Evolutionary conservation across 1,284 basidiomycete genomes (phyloP), one percentile per base, ranked within the genome.

Genomic region (Rhodotorula sp.): DNA sequence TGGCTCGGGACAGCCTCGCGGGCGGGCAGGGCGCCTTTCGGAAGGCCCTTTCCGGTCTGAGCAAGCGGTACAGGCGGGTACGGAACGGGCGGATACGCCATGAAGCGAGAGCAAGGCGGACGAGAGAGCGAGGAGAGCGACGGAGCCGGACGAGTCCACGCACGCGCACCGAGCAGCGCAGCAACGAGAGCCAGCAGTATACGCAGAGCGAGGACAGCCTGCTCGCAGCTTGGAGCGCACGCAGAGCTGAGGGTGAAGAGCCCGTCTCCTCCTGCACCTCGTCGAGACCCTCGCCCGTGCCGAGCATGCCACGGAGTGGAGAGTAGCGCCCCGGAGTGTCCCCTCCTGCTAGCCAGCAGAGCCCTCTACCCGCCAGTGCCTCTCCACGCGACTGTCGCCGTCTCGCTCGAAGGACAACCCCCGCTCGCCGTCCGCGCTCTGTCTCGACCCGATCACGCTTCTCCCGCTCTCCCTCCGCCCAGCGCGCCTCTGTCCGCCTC

Each of bases 71-170:
- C 7, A 4, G 48, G 27, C 7, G 64, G 64, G 48, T 64, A 56
- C 10, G 62, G 62, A 8, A 56, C 45, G 5, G 64, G 64, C 19
- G 64, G 54, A 19, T 57, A 58, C 12, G 17, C 13, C 54, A 65
- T 57, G 17, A 27, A 0, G 27, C 21, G 25, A 13, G 16, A 42
- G 27, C 16, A n/a, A 44, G 52, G 10, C 12, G 45, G 19, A 56
- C 16, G 23, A 25, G 19, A 4, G 19, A 23, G 21, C 27, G 21
- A 8, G 49, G 4, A 25, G 49, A 0, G 41, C 7, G 10, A 65
- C 16, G 12, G 23, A 23, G 41, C 19, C 19, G 19, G 7, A 4
- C 14, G 19, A 19, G n/a, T 16, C 46, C 34, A 12, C 34, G 13
- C 34, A 34, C 16, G 45, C 12, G 19, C 44, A 12, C 7, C 25